Evolutionary conservation across 768 basidiomycete species (phyloP), one percentile per base, ranked within the genome.

Genomic region (Amanita rimosa): DNA sequence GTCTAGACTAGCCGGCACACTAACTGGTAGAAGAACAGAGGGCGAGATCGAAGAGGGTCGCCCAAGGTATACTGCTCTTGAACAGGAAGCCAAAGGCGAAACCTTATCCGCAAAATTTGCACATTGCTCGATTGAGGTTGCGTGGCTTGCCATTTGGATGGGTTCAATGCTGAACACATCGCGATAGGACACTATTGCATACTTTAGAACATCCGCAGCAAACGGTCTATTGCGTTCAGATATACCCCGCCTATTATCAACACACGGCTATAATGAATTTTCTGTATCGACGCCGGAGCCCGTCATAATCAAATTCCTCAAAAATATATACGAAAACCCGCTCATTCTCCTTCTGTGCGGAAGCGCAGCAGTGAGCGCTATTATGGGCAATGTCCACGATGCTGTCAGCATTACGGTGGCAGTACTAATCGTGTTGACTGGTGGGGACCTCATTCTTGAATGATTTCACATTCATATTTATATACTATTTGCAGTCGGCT

Each of bases 311-410:
- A 96, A 96, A 66, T 97, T 97, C 61, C 81, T 83, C 11, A 93
- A 94, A 64, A 94, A 87, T 31, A 92, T 98, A 44, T 96, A 94
- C 64, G 94, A 97, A 67, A 90, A 82, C 59, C 94, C 95, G 1
- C 68, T 98, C 3, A 96, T 95, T 59, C 68, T 98, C 19, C 71
- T 98, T 2, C 70, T 98, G 31, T 85, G 95, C 52, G 95, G 81
- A 22, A 96, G 93, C 60, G 93, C 94, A 0, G 70, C 76, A 14
- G 80, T 97, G 35, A 94, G 91, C 60, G 88, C 85, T 2, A 60
- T 92, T 42, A 89, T 97, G 81, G 95, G 95, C n/a, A 95, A 96
- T 58, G 67, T 87, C 31, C 92, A 98, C 61, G 94, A 98, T 59
- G 94, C 95, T 4, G 67, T 93, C 55, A 94, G 91, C 59, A 97